These are phyloP conservation scores for Eucalyptus sp. DNA, from an alignment of 345 rosid species.

Conservation along the genomic window DNA sequence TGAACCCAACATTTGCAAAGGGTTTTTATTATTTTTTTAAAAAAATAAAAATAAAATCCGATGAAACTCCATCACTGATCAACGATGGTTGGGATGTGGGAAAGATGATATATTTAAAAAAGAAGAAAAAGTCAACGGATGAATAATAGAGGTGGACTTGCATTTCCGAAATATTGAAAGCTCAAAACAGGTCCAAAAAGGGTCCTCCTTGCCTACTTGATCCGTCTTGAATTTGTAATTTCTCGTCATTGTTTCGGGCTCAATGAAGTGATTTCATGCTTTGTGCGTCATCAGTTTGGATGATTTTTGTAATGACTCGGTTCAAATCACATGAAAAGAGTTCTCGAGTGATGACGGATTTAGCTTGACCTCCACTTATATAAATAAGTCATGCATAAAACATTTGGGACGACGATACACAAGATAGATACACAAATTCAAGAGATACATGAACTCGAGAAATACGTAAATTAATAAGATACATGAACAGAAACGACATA, in stretches of 20 bases:
- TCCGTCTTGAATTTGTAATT: background rate
- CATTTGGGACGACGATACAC: rapidly evolving
- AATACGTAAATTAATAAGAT: rapidly evolving
- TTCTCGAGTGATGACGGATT: background rate
- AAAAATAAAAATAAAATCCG: no score
- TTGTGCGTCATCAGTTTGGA: rapidly evolving
- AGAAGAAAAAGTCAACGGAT: no score
- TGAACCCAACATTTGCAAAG: no score
- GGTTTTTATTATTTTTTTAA: no score
- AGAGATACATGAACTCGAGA: rapidly evolving
- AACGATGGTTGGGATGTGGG: no score
- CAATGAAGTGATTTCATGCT: background rate
- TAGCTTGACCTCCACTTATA: background rate
- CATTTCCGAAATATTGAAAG: no score
- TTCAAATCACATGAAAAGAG: background rate
- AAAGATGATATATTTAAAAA: no score
- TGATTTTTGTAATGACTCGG: background rate
- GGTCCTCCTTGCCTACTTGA: background rate
- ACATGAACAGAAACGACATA: rapidly evolving
- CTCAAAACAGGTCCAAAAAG: background rate
- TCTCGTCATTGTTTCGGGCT: background rate
- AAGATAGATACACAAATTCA: rapidly evolving
- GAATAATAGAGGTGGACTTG: no score
- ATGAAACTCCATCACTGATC: no score
- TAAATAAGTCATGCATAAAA: background rate